Conservation (phyloP, 257 asterid genomes). For the Solanum chiquidenum region DNA sequence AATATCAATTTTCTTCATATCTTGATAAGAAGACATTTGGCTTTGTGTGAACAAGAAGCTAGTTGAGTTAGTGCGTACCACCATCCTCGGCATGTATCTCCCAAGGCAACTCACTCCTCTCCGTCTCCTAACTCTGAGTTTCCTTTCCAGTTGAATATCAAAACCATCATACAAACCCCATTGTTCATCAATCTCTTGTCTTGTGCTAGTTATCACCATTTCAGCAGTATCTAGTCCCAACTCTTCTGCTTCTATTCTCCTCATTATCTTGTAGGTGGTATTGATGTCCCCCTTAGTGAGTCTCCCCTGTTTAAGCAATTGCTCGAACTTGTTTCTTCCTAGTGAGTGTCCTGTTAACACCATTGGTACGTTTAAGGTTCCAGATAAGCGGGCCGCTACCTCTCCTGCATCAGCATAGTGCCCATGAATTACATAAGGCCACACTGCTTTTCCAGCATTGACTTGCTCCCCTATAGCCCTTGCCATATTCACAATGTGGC, state of each 20-base stretch:
- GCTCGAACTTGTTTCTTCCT: constrained; percentile 62
- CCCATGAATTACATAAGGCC: constrained; percentile 67
- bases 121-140: constrained; percentile 44
- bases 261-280: constrained; percentile 42
- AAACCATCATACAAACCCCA: constrained; percentile 70
- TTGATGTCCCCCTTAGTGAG: constrained; percentile 52
- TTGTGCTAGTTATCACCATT: constrained; percentile 60
- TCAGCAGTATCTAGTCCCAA: constrained; percentile 50
- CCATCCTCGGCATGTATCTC: constrained; percentile 66
- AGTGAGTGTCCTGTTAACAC: constrained; percentile 58
- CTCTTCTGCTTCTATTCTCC: constrained; percentile 66
- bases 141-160: constrained; percentile 53
- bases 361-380: constrained; percentile 52
- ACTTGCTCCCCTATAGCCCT: constrained; percentile 48
- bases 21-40: not conserved
- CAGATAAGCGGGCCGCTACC: constrained; percentile 46
- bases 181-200: constrained; percentile 66
- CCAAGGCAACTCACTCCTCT: constrained; percentile 60
- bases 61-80: constrained; percentile 21
- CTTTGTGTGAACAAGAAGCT: not conserved
- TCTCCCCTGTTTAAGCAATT: constrained; percentile 54
- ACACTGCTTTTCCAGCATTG: constrained; percentile 34
- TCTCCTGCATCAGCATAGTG: constrained; percentile 69
- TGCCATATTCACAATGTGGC: constrained; percentile 49
- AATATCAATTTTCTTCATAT: not conserved